Evolutionary conservation across 2,329 filamentous ascomycete species (phyloP), one percentile per base, ranked within the genome.

Genomic region (Chaetomium strumarium): DNA sequence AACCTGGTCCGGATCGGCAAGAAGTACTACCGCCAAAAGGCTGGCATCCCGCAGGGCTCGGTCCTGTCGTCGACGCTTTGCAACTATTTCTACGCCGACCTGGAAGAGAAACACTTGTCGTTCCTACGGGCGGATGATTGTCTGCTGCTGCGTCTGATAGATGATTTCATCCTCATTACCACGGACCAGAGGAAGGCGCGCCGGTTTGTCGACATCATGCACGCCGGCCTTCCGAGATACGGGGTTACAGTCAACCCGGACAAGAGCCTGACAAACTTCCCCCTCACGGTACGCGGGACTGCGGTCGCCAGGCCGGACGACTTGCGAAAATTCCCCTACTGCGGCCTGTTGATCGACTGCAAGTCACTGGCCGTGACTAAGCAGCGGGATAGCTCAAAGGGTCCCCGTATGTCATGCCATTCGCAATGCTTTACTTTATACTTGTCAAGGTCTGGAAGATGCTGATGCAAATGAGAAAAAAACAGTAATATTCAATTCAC

Each of bases 71-170:
- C 86, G 40, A 75, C 90, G 38, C 75, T 99, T 5, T 97, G 93
- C 75, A 97, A 90, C 69, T 92, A 95, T 70, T 96, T 97, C 68
- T 99, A 99, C 65, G 91, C 88, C 6, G 84, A 93, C 57, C 79
- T 97, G 1, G 93, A 99, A 68, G 75, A 83, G n/a, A 49, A 38
- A 8, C 34, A 55, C 7, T 43, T 59, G 8, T 38, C 41, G 0
- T 97, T 96, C 64, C 69, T 93, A 2, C 61, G 74, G 14, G 48
- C 40, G 5, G 50, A 42, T 4, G 63, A 70, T 16, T 38, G 40
- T 33, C 69, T 96, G 2, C 74, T 99, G 8, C 69, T 97, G 48
- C 80, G 93, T 14, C 77, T 96, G 10, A 88, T 95, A 39, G 93
- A 99, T 61, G 93, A 99, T 63, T 99, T 97, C 61, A 74, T 97